A percentile compares a stretch with the other conserved stretches of the same genome.
Conservation (phyloP, 805 yeast species). For the Nakazawaea wyomingensis region DNA sequence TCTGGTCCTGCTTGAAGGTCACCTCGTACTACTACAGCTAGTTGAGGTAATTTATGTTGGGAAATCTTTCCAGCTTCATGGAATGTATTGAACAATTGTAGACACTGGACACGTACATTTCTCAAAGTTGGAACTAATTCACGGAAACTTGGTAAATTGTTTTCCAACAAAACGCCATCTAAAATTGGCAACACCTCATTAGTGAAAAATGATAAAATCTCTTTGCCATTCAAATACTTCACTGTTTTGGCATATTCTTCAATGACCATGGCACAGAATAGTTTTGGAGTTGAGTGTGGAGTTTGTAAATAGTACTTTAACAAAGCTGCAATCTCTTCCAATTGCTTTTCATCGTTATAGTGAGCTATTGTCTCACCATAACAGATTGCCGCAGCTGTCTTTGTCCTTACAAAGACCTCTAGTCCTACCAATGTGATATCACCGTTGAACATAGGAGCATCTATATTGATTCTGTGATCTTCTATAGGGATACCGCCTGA, state of each 20-base stretch:
- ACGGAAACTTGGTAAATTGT: conserved; percentile 51
- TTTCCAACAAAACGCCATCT: conserved; percentile 32
- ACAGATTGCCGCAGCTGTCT: conserved; percentile 70
- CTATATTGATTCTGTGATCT: conserved; percentile 74
- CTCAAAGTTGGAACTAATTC: conserved; percentile 85
- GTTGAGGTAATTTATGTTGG: conserved; percentile 64
- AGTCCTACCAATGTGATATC: conserved; percentile 82
- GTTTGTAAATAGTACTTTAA: conserved; percentile 44
- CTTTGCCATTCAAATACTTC: background rate
- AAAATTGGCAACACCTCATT: conserved; percentile 25
- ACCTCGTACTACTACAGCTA: conserved; percentile 90
- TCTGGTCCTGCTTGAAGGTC: conserved; percentile 91
- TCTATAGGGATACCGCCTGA: conserved; percentile 42
- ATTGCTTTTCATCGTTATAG: conserved; percentile 32
- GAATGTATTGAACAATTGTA: conserved; percentile 74
- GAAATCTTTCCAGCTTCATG: conserved; percentile 72
- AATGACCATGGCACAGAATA: conserved; percentile 62
- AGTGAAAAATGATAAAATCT: conserved; percentile 15
- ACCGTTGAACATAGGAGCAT: conserved; percentile 87
- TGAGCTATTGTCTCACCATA: conserved; percentile 61
- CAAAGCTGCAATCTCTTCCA: conserved; percentile 32
- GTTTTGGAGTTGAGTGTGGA: conserved; percentile 75
- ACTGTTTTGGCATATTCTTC: conserved; percentile 47
- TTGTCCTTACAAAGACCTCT: conserved; percentile 68
- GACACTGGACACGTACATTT: conserved; percentile 82